Evolutionary conservation across 257 asterid genomes (phyloP), one percentile per base, ranked within the genome.

Genomic region (Nicotiana benthamiana): DNA sequence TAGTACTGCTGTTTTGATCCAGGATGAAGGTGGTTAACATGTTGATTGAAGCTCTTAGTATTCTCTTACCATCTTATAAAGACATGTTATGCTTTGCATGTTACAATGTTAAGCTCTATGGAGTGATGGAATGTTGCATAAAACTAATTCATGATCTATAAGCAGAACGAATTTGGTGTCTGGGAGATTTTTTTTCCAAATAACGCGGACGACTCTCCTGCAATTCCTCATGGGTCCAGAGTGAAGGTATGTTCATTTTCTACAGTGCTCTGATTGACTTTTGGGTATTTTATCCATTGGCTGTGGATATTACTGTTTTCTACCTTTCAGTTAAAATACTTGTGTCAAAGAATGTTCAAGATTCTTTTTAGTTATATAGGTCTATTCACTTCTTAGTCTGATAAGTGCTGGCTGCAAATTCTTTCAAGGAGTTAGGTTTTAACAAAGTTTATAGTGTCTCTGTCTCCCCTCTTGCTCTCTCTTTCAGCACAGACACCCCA

Each of bases 151-250:
- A 56, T 66, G 48, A 24, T 67, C 13, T 85, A 80, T 88, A 83
- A 80, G 86, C 97, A 96, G 99, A 86, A 96, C 82, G 99, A 96
- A 82, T 94, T 88, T 88, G 99, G 98, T 62, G 90, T 96, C 74
- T 96, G 99, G 99, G 99, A 94, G 90, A 87, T 93, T 83, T 94
- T 94, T 86, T 88, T 96, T 86, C 97, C 99, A 65, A 94, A 94
- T 90, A 92, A 93, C 83, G 97, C 88, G 34, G 99, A 96, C 75
- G 98, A 98, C 17, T 90, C 98, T 66, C 94, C 95, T 34, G 93
- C 99, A 82, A 96, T 96, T 48, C 97, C 93, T 60, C 99, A 96
- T 92, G 99, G 98, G 26, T 91, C 98, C 82, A 87, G 94, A 81
- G 97, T 96, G 83, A 96, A 96, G 98, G 99, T 96, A 90, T 84